Conservation (phyloP, 257 asterid genomes). For the Forsythia suspensa region DNA sequence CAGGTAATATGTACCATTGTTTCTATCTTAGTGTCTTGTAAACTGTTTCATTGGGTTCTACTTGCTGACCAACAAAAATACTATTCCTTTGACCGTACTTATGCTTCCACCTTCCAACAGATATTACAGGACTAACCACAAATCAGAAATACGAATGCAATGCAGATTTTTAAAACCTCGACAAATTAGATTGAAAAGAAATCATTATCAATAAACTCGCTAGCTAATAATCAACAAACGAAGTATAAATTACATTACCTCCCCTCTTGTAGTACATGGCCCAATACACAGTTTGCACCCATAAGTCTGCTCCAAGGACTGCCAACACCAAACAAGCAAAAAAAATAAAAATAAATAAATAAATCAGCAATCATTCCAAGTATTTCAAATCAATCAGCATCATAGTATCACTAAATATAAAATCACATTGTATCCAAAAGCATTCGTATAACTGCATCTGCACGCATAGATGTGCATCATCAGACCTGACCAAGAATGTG, state of each 20-base stretch:
- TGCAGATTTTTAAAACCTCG: neutral
- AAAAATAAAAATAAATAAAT: neutral
- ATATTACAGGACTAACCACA: neutral
- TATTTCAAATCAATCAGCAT: neutral
- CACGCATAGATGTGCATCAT: neutral
- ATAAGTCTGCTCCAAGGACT: slow-evolving; percentile 90
- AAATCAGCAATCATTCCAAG: neutral
- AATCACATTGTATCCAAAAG: neutral
- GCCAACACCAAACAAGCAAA: neutral
- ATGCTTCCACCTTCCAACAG: neutral
- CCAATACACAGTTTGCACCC: slow-evolving; percentile 91
- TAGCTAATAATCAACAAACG: neutral
- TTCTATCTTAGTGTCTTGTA: neutral
- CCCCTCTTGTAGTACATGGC: slow-evolving; percentile 94
- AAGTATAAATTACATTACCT: slow-evolving; percentile 47
- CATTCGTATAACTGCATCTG: neutral
- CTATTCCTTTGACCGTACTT: neutral
- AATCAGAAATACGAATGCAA: neutral
- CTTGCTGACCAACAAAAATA: neutral
- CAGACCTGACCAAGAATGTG: slow-evolving; percentile 95
- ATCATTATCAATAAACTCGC: neutral
- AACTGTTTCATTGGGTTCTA: neutral
- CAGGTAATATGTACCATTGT: neutral
- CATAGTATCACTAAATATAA: neutral
- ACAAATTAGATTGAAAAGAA: neutral